These are phyloP conservation scores for Russula emetica DNA, from an alignment of 768 basidiomycete species.

Conservation along the genomic window DNA sequence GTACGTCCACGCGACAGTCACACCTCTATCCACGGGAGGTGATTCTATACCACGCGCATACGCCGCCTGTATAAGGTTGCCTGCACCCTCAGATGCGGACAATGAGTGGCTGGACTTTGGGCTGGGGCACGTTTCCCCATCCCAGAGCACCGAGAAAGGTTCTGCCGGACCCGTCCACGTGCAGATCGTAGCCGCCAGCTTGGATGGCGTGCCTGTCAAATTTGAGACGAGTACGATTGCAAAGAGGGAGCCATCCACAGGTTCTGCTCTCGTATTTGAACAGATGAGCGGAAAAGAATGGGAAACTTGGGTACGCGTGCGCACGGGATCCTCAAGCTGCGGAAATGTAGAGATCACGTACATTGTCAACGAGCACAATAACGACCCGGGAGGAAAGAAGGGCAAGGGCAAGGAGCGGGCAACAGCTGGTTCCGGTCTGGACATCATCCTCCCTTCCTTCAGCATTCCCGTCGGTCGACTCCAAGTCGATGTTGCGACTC, in stretches of 20 bases:
- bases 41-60: slow-evolving; percentile 44
- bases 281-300: slow-evolving; percentile 54
- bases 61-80: slow-evolving; percentile 54
- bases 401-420: slow-evolving; percentile 39
- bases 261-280: slow-evolving; percentile 45
- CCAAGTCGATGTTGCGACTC: slow-evolving; percentile 54
- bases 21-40: slow-evolving; percentile 40
- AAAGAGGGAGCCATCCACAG: slow-evolving; percentile 36
- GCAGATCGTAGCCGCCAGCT: slow-evolving; percentile 53
- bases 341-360: slow-evolving; percentile 62
- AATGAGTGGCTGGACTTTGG: slow-evolving; percentile 79
- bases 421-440: slow-evolving; percentile 32
- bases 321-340: slow-evolving; percentile 48
- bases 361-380: slow-evolving; percentile 44
- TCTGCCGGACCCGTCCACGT: slow-evolving; percentile 41
- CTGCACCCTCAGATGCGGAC: slow-evolving; percentile 53
- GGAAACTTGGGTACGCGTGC: slow-evolving; percentile 62
- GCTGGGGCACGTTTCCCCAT: slow-evolving; percentile 44
- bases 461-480: slow-evolving; percentile 61
- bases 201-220: slow-evolving; percentile 61
- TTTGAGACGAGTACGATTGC: slow-evolving; percentile 49
- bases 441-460: slow-evolving; percentile 68
- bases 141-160: slow-evolving; percentile 28
- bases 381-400: slow-evolving; percentile 14
- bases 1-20: slow-evolving; percentile 50